Conservation (phyloP, 2,329 filamentous ascomycete species). For the Xylaria multiplex region DNA sequence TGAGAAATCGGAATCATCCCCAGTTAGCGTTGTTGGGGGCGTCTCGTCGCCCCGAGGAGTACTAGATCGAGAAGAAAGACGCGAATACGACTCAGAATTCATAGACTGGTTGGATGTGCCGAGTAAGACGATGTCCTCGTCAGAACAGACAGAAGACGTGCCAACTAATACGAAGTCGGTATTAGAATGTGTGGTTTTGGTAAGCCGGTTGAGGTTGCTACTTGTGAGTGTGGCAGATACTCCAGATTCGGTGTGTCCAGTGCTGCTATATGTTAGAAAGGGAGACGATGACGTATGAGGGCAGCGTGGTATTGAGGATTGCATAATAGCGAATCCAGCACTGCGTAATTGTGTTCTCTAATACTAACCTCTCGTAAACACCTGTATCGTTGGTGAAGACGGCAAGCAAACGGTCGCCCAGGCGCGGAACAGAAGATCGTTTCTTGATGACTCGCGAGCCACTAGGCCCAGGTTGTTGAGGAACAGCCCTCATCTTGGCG, state of each 20-base stretch:
- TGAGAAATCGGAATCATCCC: slow-evolving; percentile 25
- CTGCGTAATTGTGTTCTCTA: not conserved
- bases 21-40: slow-evolving; percentile 28
- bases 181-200: slow-evolving; percentile 14
- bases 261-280: slow-evolving; percentile 23
- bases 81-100: slow-evolving; percentile 11
- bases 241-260: not conserved
- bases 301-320: not conserved
- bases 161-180: not conserved
- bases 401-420: slow-evolving; percentile 42
- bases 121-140: slow-evolving; percentile 30
- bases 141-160: slow-evolving; percentile 23
- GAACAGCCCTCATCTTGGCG: slow-evolving; percentile 35
- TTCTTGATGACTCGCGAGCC: slow-evolving; percentile 41
- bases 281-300: not conserved
- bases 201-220: slow-evolving; percentile 27
- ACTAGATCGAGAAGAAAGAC: slow-evolving; percentile 14
- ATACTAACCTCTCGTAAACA: slow-evolving; percentile 24
- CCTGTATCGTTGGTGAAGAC: slow-evolving; percentile 8
- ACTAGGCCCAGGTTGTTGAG: slow-evolving; percentile 38
- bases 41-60: slow-evolving; percentile 21
- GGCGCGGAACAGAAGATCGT: slow-evolving; percentile 35
- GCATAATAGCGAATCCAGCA: not conserved
- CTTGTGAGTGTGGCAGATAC: slow-evolving; percentile 29
- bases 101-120: slow-evolving; percentile 8